Evolutionary conservation across 768 basidiomycete genomes (phyloP).

Genomic region (Boletellus ananiceps): DNA sequence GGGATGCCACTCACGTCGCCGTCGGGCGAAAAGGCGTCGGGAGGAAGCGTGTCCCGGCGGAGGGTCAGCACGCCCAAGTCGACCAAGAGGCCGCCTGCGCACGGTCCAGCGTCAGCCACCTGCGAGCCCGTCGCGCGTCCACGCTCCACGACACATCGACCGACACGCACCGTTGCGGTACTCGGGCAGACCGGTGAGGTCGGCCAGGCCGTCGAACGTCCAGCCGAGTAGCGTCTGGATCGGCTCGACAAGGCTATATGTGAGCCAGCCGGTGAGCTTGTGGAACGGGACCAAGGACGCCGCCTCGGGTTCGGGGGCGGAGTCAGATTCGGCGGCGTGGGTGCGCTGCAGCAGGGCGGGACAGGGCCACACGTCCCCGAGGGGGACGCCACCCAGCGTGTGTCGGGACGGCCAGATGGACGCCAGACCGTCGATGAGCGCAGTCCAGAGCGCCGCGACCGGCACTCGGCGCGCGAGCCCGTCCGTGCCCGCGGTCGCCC

Average conservation of each 20-base stretch:
- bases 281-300: slow-evolving; percentile 89
- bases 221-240: slow-evolving; percentile 75
- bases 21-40: slow-evolving; percentile 39
- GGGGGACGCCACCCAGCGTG: slow-evolving; percentile 57
- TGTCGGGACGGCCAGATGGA: slow-evolving; percentile 86
- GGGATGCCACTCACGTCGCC: slow-evolving; percentile 42
- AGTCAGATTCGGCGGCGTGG: background rate
- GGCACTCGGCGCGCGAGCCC: slow-evolving; percentile 49
- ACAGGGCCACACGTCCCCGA: slow-evolving; percentile 96
- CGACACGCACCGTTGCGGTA: slow-evolving; percentile 74
- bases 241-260: slow-evolving; percentile 84
- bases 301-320: slow-evolving; percentile 15
- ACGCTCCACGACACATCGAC: background rate
- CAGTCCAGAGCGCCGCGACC: slow-evolving; percentile 74
- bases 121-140: no score
- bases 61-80: slow-evolving; percentile 79
- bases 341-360: slow-evolving; percentile 41
- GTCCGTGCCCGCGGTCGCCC: slow-evolving; percentile 43
- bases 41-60: slow-evolving; percentile 47
- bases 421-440: slow-evolving; percentile 76
- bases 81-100: slow-evolving; percentile 75
- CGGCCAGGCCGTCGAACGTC: slow-evolving; percentile 75
- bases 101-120: no score
- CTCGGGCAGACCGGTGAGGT: slow-evolving; percentile 91
- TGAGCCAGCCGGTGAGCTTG: slow-evolving; percentile 92